phyloP scores from a whole-genome alignment of 2,329 filamentous ascomycete species.

The Curvularia spicifera region DNA sequence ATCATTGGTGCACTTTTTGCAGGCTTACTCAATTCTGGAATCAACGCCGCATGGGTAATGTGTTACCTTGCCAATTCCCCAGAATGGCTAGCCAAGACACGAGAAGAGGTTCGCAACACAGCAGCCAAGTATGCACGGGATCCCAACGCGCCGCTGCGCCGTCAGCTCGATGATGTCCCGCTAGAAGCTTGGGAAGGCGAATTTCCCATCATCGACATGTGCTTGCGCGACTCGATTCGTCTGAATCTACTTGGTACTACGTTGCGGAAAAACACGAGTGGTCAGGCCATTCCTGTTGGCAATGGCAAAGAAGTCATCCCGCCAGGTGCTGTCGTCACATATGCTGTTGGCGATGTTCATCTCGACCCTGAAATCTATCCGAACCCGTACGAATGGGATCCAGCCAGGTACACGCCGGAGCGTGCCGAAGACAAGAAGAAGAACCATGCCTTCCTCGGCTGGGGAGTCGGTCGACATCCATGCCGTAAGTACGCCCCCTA shows the following conservation, averaged over 20 bases:
- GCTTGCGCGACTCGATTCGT: constrained; percentile 62
- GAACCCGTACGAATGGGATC: constrained; percentile 59
- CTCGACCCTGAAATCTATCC: constrained; percentile 58
- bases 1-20: constrained; percentile 63
- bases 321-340: constrained; percentile 54
- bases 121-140: constrained; percentile 54
- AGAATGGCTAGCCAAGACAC: constrained; percentile 55
- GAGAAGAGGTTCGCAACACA: constrained; percentile 56
- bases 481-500: constrained; percentile 35
- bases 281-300: constrained; percentile 55
- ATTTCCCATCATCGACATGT: constrained; percentile 61
- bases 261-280: constrained; percentile 61
- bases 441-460: constrained; percentile 46
- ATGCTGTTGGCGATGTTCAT: constrained; percentile 58
- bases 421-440: constrained; percentile 56
- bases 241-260: constrained; percentile 56
- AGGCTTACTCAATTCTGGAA: constrained; percentile 63
- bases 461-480: constrained; percentile 53
- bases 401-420: constrained; percentile 56
- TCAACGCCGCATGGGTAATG: constrained; percentile 59
- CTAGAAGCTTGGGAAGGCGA: constrained; percentile 63
- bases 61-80: constrained; percentile 45
- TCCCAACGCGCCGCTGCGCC: constrained; percentile 41
- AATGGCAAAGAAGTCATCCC: constrained; percentile 58
- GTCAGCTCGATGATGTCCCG: constrained; percentile 53